Evolutionary conservation across 1,284 basidiomycete genomes (phyloP).

Genomic region (Ceratobasidium sp.): DNA sequence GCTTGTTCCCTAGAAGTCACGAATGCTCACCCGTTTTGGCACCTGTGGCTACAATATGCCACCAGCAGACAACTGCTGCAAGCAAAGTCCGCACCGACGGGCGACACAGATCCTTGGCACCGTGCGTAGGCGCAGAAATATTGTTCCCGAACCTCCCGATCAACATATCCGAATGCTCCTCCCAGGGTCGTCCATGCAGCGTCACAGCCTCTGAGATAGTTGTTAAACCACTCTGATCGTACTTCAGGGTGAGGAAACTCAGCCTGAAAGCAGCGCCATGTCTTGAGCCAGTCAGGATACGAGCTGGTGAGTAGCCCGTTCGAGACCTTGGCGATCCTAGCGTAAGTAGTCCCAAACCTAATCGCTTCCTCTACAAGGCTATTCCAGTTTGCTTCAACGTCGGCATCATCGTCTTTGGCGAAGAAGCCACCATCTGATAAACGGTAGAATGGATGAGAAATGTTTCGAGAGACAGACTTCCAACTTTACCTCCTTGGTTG

Average conservation of each 20-base stretch:
- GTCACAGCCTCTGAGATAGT: background rate
- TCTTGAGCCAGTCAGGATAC: conserved; percentile 15
- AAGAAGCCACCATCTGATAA: background rate
- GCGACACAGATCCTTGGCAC: background rate
- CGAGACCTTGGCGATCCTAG: background rate
- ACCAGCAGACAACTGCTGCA: background rate
- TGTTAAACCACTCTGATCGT: background rate
- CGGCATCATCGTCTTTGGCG: background rate
- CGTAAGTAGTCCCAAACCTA: background rate
- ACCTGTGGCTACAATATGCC: background rate
- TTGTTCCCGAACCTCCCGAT: background rate
- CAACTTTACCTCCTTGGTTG: background rate
- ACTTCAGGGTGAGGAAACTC: background rate
- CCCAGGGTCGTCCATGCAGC: background rate
- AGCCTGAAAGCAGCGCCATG: conserved; percentile 5
- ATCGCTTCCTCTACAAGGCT: background rate
- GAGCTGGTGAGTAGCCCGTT: background rate
- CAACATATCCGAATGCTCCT: background rate
- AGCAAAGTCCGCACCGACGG: background rate
- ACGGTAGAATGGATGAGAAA: background rate
- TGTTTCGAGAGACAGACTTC: too few species aligned
- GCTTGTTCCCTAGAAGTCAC: background rate
- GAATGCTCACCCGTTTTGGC: background rate
- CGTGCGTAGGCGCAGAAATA: background rate
- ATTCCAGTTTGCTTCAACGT: background rate